Evolutionary conservation across 345 rosid genomes (phyloP), one percentile per base, ranked within the genome.

Genomic region (Salix brachista): DNA sequence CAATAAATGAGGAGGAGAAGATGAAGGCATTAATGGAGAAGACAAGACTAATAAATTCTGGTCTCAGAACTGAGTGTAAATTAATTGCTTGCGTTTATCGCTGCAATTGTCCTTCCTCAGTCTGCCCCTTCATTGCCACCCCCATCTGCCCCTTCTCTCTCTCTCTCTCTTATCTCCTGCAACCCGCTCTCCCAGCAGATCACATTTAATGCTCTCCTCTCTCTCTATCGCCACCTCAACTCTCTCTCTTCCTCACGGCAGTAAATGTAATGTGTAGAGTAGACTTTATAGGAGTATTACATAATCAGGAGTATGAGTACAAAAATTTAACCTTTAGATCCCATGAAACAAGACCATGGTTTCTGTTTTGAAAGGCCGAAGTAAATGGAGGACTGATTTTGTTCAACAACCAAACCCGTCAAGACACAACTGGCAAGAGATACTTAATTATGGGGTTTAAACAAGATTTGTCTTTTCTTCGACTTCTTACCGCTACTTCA

Each of bases 1-100:
- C 69, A 81, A 79, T 80, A 72, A 82, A 83, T 76, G 75, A 82
- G 68, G 70, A 64, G 81, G 65, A 79, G 85, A 64, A 68, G 78
- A 28, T 72, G 77, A 23, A 72, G 74, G 85, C 87, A 89, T 87
- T 91, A 85, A 89, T 87, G 93, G 86, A 64, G 82, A 88, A 80
- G 83, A 85, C 87, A 84, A 85, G 80, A 60, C 84, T 84, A 83
- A 84, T 86, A 79, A 88, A 80, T 85, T 75, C 61, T 70, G 79
- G 83, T 80, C 78, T 77, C 71, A 81, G 48, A 56, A 36, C 54
- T 36, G 39, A 34, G 65, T 74, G 81, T 52, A 78, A 81, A 76
- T 85, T 87, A 87, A 80, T 83, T 70, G 88, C 84, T 83, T 85
- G 82, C 83, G 82, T 81, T 85, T 82, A 74, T 84, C 90, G 75